phyloP scores from a whole-genome alignment of 768 basidiomycete genomes.

The Hirschioporus abietinus region DNA sequence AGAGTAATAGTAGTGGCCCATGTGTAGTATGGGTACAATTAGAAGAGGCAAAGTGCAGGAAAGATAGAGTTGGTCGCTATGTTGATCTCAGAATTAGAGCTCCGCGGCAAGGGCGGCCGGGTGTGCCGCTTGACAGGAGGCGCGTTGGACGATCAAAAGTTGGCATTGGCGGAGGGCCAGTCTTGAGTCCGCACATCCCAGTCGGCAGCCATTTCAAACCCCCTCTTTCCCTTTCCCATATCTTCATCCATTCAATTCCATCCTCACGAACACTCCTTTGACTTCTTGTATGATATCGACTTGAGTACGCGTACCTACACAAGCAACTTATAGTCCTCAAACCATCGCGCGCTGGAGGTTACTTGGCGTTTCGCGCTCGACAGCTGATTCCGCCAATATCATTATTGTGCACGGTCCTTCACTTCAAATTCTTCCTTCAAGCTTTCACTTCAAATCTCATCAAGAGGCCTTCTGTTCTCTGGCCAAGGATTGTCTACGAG shows the following conservation, averaged over 20 bases:
- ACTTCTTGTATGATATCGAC: not conserved
- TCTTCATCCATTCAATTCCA: not conserved
- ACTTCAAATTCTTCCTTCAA: not conserved
- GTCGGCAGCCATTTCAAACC: not conserved
- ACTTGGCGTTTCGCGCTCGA: not conserved
- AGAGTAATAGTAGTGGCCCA: no score
- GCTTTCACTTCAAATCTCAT: not conserved
- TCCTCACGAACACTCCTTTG: not conserved
- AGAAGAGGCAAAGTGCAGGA: not conserved
- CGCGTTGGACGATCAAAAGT: slow-evolving; percentile 1
- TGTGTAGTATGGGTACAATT: not conserved
- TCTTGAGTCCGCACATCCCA: not conserved
- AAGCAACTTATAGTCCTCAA: not conserved
- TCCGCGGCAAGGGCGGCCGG: not conserved
- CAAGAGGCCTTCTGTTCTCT: not conserved
- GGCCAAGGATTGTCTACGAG: not conserved
- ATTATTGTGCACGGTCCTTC: not conserved
- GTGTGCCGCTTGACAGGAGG: not conserved
- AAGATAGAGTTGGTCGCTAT: not conserved
- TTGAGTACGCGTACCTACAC: not conserved
- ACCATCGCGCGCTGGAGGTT: not conserved
- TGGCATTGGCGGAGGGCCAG: not conserved
- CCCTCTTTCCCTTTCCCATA: not conserved
- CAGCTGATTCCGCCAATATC: not conserved
- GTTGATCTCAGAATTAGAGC: not conserved